These are phyloP conservation scores for Clarkia xantiana DNA, from an alignment of 345 rosid species.

Conservation along the genomic window DNA sequence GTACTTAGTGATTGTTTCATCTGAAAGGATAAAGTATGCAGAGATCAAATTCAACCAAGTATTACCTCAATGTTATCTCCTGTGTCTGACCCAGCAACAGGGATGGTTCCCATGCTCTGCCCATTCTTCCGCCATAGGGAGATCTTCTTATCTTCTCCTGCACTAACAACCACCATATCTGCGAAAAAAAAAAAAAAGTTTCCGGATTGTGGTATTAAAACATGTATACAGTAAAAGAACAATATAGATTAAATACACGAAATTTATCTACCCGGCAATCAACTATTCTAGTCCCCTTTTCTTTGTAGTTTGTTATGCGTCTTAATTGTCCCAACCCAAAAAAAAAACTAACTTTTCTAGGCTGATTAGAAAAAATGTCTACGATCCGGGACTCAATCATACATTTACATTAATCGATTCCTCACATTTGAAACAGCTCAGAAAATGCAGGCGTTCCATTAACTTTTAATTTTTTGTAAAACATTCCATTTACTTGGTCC, in stretches of 20 bases:
- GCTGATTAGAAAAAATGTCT: no score
- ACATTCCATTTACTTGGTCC: no score
- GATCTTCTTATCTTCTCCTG: conserved; percentile 93
- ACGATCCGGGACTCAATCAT: no score
- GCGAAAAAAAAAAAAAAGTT: conserved; percentile 10
- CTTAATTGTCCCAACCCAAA: no score
- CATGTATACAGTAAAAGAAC: background rate
- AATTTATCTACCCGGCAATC: background rate
- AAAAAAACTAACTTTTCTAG: no score
- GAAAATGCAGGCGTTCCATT: no score
- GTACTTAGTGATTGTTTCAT: background rate
- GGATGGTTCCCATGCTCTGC: conserved; percentile 64
- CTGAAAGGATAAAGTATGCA: background rate
- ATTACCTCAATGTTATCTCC: conserved; percentile 62
- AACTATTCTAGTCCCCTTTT: no score
- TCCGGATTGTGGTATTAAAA: background rate
- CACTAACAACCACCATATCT: conserved; percentile 98
- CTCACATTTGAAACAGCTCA: no score
- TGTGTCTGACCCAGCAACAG: conserved; percentile 55
- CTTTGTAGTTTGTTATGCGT: no score
- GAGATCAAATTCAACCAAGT: background rate
- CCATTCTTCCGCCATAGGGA: conserved; percentile 82
- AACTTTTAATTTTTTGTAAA: no score
- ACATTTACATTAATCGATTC: no score
- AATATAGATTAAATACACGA: background rate